Conservation (phyloP, 2,329 filamentous ascomycete species). For the Fusarium sp. region DNA sequence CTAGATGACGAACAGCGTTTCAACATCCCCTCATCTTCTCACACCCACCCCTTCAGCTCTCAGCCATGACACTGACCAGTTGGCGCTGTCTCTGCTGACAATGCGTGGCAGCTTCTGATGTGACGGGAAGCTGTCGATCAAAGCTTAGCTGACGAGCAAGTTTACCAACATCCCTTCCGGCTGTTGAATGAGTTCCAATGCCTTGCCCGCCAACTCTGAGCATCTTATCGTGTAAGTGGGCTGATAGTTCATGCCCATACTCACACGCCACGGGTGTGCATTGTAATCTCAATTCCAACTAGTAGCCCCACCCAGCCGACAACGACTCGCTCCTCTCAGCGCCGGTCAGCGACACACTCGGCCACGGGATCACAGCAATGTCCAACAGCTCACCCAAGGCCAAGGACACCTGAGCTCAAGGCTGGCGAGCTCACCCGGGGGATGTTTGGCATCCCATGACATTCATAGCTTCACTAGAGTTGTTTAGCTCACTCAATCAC, state of each 20-base stretch:
- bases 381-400: constrained; percentile 24
- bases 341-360: constrained; percentile 38
- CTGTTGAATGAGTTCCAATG: background rate
- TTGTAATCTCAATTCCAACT: constrained; percentile 8
- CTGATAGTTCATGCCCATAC: constrained; percentile 17
- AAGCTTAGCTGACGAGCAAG: background rate
- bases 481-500: background rate
- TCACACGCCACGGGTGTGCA: constrained; percentile 32
- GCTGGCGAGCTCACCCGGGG: background rate
- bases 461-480: background rate
- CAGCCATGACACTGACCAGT: constrained; percentile 8
- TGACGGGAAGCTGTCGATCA: background rate
- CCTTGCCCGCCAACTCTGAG: background rate
- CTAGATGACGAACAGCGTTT: constrained; percentile 20
- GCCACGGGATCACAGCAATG: constrained; percentile 32
- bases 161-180: background rate
- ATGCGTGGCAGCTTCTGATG: background rate
- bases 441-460: background rate
- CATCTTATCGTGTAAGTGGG: constrained; percentile 16
- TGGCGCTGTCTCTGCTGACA: background rate
- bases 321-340: constrained; percentile 34
- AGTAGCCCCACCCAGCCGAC: constrained; percentile 33
- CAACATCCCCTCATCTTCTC: constrained; percentile 16
- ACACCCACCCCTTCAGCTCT: constrained; percentile 16
- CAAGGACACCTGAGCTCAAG: background rate